Evolutionary conservation across 1,284 basidiomycete genomes (phyloP).

Genomic region (Puccinia horiana): DNA sequence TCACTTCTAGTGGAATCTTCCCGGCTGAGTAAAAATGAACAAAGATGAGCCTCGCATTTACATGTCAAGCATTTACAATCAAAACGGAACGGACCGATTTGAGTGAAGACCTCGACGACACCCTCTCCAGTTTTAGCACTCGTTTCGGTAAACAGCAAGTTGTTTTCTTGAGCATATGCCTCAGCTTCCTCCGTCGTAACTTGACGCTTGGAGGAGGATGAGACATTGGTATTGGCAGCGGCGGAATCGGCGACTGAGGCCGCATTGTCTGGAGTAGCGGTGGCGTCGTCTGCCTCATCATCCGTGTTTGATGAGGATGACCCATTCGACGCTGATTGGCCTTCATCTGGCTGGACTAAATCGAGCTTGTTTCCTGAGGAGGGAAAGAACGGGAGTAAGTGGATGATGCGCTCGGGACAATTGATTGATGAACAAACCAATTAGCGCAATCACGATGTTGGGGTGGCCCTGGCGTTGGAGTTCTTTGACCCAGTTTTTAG

Average conservation of each 20-base stretch:
- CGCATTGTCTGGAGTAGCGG: conserved; percentile 72
- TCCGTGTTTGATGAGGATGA: conserved; percentile 64
- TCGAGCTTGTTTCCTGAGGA: conserved; percentile 69
- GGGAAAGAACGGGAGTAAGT: background rate
- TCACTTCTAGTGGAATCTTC: conserved; percentile 92
- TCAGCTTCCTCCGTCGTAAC: conserved; percentile 91
- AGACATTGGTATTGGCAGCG: conserved; percentile 61
- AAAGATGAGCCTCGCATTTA: conserved; percentile 51
- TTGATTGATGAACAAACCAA: conserved; percentile 62
- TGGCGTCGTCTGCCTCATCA: conserved; percentile 79
- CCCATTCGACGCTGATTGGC: conserved; percentile 62
- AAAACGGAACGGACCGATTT: conserved; percentile 73
- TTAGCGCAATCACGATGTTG: conserved; percentile 96
- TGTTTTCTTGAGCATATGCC: conserved; percentile 90
- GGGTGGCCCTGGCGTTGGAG: conserved; percentile 97
- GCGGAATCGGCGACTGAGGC: conserved; percentile 55
- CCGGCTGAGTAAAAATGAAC: conserved; percentile 67
- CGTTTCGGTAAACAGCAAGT: conserved; percentile 94
- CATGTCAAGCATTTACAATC: conserved; percentile 51
- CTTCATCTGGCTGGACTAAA: conserved; percentile 55
- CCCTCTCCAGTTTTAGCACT: conserved; percentile 97
- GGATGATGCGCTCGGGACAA: background rate
- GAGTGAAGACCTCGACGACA: conserved; percentile 94
- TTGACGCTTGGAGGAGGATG: conserved; percentile 73
- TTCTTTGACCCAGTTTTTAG: conserved; percentile 99